Conservation (phyloP, 1,139 yeast genomes). For the Hansenula anomala region DNA sequence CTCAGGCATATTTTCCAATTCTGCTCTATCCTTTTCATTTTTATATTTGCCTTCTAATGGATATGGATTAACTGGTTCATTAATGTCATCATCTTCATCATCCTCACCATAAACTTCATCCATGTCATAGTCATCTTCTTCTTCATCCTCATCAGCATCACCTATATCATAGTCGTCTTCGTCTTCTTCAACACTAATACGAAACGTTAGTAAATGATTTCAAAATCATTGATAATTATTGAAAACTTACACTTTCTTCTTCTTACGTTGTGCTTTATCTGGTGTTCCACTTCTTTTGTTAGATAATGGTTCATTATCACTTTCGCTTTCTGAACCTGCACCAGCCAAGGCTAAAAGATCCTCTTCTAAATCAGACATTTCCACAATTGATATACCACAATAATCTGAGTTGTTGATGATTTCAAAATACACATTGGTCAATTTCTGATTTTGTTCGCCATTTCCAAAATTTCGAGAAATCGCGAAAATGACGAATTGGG, state of each 20-base stretch:
- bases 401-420: too few relatives aligned
- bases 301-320: conserved; percentile 21
- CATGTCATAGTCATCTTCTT: conserved; percentile 30
- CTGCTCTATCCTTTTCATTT: conserved; percentile 70
- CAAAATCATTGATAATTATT: too few relatives aligned
- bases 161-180: conserved; percentile 30
- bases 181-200: conserved; percentile 10
- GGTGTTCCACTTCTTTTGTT: conserved; percentile 18
- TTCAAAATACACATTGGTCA: too few relatives aligned
- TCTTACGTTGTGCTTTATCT: conserved; percentile 17
- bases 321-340: conserved; percentile 26
- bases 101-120: conserved; percentile 20
- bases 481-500: too few relatives aligned
- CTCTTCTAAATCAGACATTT: conserved; percentile 62
- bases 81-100: conserved; percentile 25
- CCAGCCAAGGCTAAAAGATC: conserved; percentile 92
- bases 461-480: neutral
- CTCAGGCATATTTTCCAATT: conserved; percentile 76
- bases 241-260: conserved; percentile 18
- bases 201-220: too few relatives aligned
- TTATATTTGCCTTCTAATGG: conserved; percentile 91
- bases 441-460: neutral
- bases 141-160: conserved; percentile 28
- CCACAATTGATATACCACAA: neutral
- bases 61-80: conserved; percentile 58